Evolutionary conservation across 129 eudicot species (phyloP), one percentile per base, ranked within the genome.

Genomic region (Ambrosia trifida): DNA sequence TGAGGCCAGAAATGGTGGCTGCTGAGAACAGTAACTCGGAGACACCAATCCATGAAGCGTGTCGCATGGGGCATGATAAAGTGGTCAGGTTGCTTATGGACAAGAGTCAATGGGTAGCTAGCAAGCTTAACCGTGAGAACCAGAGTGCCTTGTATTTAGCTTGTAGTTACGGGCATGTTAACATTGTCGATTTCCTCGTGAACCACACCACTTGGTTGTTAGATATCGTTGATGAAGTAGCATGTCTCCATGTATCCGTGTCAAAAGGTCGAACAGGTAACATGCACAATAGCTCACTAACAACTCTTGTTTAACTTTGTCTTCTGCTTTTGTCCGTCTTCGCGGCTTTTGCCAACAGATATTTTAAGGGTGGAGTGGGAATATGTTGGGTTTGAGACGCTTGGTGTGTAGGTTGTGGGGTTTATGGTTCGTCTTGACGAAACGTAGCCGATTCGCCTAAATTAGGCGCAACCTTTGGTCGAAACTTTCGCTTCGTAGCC

Each of bases 151-250:
- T 76, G 52, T 68, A 43, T 57, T 11, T 76, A 60, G 80, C 74
- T 32, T 76, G 80, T 46, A 68, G 74, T 76, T 68, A 76, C 38
- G 80, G 80, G 6, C 75, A 76, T 76, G 33, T 68, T 68, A 3
- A 60, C 17, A 10, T 76, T 18, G 80, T 76, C 10, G 43, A 68
- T 68, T 59, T 57, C 6, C 51, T 76, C 16, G 2, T 76, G 17
- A 51, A 32, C 58, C 80, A 31, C 9, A 4, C 50, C 2, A 7
- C 30, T 19, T 76, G 74, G 74, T 45, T 76, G 58, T 35, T 76
- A 18, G 56, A 17, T 18, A 24, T 76, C 50, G 10, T 56, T 6
- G 75, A 68, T 31, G 19, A 45, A 56, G 50, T 68, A 68, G 10
- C 61, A 17, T 76, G 74, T 56, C 74, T 76, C 12, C 68, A 76